These are phyloP conservation scores for Metschnikowia orientalis DNA, from an alignment of 805 yeast genomes.

Conservation along the genomic window DNA sequence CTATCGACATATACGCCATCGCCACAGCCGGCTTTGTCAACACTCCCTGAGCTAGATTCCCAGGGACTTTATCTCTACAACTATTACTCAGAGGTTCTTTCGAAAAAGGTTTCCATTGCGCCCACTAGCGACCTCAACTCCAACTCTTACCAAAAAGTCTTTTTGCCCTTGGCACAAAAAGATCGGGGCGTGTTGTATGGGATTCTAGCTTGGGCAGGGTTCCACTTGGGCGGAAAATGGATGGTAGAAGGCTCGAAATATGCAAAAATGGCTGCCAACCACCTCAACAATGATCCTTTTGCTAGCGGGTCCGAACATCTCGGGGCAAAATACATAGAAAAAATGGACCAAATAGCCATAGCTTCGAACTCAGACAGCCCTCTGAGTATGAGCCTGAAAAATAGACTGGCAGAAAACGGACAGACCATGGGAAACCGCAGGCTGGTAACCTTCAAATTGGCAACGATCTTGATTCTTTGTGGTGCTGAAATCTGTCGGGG, in stretches of 20 bases:
- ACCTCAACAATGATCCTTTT: constrained; percentile 31
- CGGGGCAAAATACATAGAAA: too few relatives aligned
- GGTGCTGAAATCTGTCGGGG: constrained; percentile 85
- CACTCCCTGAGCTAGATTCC: constrained; percentile 15
- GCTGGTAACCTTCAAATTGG: constrained; percentile 45
- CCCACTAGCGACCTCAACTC: constrained; percentile 42
- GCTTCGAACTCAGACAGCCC: constrained; percentile 10
- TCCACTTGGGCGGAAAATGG: constrained; percentile 45
- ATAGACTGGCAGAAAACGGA: constrained; percentile 1
- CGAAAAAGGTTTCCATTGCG: constrained; percentile 43
- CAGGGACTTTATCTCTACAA: constrained; percentile 35
- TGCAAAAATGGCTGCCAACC: constrained; percentile 44
- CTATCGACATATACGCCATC: constrained; percentile 24
- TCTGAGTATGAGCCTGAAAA: not conserved
- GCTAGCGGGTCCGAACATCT: constrained; percentile 14
- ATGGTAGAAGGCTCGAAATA: constrained; percentile 46
- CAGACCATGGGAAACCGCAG: constrained; percentile 25
- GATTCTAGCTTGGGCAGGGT: constrained; percentile 53
- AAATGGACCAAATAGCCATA: too few relatives aligned
- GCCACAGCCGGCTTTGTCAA: constrained; percentile 22
- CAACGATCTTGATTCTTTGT: constrained; percentile 62
- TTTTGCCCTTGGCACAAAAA: constrained; percentile 51
- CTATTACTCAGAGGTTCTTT: constrained; percentile 45
- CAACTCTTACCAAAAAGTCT: constrained; percentile 48
- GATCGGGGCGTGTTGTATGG: constrained; percentile 50